Base-by-base conservation (phyloP, 352 stramenopile genomes). In the Pythium brassicae region DNA sequence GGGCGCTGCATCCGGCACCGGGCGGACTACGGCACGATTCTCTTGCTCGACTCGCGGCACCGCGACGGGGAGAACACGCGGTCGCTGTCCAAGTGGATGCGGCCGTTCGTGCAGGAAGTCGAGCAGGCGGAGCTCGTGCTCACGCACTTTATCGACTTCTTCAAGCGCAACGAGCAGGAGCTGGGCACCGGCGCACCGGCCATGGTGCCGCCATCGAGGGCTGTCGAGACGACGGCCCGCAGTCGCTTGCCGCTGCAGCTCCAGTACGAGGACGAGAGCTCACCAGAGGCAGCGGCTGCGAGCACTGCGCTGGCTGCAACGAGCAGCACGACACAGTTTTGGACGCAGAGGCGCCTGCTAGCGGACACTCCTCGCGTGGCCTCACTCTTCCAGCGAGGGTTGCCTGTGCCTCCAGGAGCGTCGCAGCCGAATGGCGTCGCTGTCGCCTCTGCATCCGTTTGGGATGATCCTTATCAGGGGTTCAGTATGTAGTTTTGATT, bases 1-100 rank as follows among this genome's bases (percentile, higher is more conserved):
- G 98, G 98, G 1, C 87, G 98, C 43, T 98, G 98, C 32, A 99
- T 99, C 74, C 95, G 98, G 29, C 98, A 99, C 68, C 86, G 89
- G 3, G 71, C 88, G 32, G 98, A 99, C 70, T 99, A 98, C 62
- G 98, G 97, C 12, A 85, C 90, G 35, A 97, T 99, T 44, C 70
- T 99, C 25, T 74, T 99, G 23, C 71, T 98, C 2, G 98, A 99
- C 47, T 93, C 85, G 3, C 74, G 85, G 5, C 83, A 92, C 63
- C 75, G 79, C 9, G 77, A 76, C 32, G 70, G 84, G 26, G 74
- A 68, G 34, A 69, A 89, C 57, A 78, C 67, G 9, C 71, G 72
- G 23, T 89, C 72, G 25, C 69, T 92, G 7, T 90, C 82, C 42
- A 92, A 92, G 65, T 92, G 82, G 82, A 88, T 89, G 63, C 78